Percentiles rank a stretch among this genome's conserved stretches.
phyloP scores from a whole-genome alignment of 495 filamentous ascomycete genomes.

The Aspergillus sclerotiicarbonarius region DNA sequence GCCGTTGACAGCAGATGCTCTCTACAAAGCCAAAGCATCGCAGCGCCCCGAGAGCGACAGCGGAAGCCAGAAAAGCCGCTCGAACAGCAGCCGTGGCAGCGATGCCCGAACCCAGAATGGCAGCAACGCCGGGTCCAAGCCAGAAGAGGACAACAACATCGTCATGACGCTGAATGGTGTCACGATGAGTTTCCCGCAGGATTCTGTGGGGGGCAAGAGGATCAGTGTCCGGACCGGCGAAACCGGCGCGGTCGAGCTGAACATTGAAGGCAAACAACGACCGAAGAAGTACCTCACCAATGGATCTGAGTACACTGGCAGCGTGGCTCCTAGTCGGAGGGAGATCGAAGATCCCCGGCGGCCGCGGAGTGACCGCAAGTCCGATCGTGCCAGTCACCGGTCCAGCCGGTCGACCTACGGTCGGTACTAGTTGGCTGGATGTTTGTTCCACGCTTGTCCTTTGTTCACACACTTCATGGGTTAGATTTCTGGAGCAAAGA shows the following conservation, averaged over 20 bases:
- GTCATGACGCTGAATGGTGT: slow-evolving; percentile 44
- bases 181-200: slow-evolving; percentile 40
- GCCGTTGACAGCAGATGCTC: slow-evolving; percentile 36
- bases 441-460: slow-evolving; percentile 1
- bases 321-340: slow-evolving; percentile 20
- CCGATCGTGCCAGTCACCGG: slow-evolving; percentile 39
- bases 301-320: slow-evolving; percentile 37
- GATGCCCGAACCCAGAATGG: slow-evolving; percentile 32
- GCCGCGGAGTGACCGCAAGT: slow-evolving; percentile 33
- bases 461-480: slow-evolving; percentile 4
- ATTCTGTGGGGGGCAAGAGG: slow-evolving; percentile 37
- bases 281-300: slow-evolving; percentile 38
- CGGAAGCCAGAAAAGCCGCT: slow-evolving; percentile 46
- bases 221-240: slow-evolving; percentile 45
- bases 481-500: slow-evolving; percentile 1
- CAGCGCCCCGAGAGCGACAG: slow-evolving; percentile 39
- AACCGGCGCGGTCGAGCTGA: slow-evolving; percentile 37
- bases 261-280: slow-evolving; percentile 34
- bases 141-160: slow-evolving; percentile 42
- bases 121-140: slow-evolving; percentile 32
- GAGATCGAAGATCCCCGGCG: slow-evolving; percentile 33
- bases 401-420: slow-evolving; percentile 40
- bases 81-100: slow-evolving; percentile 45
- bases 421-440: slow-evolving; percentile 14
- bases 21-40: slow-evolving; percentile 31